Conservation (phyloP, 495 filamentous ascomycete species). For the Aspergillus heteromorphus region DNA sequence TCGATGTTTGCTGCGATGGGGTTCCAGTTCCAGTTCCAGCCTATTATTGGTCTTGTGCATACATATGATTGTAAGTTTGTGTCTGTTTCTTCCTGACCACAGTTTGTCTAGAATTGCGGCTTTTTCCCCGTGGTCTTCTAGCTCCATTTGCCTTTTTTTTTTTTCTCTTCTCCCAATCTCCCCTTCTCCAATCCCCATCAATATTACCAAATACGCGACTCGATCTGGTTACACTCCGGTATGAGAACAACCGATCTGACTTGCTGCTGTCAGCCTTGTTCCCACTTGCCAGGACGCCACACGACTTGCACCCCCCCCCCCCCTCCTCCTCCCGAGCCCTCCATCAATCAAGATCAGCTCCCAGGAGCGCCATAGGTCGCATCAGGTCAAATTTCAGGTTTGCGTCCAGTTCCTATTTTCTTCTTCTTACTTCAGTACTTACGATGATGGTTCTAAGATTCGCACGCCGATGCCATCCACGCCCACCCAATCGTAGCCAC, state of each 20-base stretch:
- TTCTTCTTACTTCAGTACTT: too few species aligned
- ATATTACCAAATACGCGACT: conserved; percentile 10
- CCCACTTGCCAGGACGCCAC: conserved; percentile 23
- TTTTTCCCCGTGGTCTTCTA: neutral
- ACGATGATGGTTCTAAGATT: conserved; percentile 3
- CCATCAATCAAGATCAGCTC: conserved; percentile 12
- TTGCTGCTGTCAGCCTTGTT: conserved; percentile 31
- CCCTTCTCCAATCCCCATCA: neutral
- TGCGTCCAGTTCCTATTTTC: neutral
- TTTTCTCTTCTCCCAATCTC: neutral
- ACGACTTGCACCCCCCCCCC: conserved; percentile 15
- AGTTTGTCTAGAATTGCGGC: neutral
- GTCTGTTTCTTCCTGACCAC: neutral
- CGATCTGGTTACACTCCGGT: conserved; percentile 22
- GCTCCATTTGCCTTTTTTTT: neutral
- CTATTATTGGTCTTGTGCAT: too few species aligned
- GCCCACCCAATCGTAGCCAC: conserved; percentile 8
- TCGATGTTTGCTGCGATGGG: neutral
- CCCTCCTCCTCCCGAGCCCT: conserved; percentile 16
- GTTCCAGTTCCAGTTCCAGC: too few species aligned
- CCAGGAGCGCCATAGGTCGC: conserved; percentile 1
- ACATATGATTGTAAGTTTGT: too few species aligned
- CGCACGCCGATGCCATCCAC: conserved; percentile 9
- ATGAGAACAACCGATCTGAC: conserved; percentile 21
- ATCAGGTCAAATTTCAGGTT: conserved; percentile 21